Conservation (phyloP, 345 rosid genomes). For the Murraya koenigii region DNA sequence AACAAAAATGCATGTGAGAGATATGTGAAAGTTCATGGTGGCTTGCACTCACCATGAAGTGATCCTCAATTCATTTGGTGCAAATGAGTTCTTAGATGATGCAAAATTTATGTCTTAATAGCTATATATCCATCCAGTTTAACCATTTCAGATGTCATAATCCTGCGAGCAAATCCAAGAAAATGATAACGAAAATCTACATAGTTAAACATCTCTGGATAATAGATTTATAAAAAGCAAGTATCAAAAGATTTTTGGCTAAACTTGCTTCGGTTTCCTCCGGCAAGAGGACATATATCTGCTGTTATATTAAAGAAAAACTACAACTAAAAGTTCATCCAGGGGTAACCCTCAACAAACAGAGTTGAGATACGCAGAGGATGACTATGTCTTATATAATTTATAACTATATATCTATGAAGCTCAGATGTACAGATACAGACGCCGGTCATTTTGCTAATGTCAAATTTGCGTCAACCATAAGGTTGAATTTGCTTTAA, state of each 20-base stretch:
- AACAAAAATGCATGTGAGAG: neutral
- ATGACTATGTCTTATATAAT: neutral
- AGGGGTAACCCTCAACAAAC: neutral
- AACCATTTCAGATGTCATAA: neutral
- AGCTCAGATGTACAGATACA: conserved; percentile 4
- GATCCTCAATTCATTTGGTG: neutral
- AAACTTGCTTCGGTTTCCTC: neutral
- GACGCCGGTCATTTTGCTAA: neutral
- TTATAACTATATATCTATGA: neutral
- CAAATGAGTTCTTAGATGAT: neutral
- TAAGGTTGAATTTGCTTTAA: conserved; percentile 27
- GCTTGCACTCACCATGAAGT: neutral
- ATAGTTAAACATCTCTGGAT: neutral
- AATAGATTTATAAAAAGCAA: neutral
- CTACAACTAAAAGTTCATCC: neutral
- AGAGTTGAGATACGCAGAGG: neutral
- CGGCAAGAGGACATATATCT: neutral
- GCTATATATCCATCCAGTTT: neutral
- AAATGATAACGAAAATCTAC: neutral
- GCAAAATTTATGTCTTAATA: neutral
- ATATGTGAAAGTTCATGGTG: neutral
- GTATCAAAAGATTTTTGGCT: neutral
- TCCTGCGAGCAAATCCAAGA: neutral
- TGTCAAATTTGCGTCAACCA: conserved; percentile 27
- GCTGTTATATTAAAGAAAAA: neutral